phyloP scores from a whole-genome alignment of 2,329 filamentous ascomycete species.

The Fusarium praegraminearum region DNA sequence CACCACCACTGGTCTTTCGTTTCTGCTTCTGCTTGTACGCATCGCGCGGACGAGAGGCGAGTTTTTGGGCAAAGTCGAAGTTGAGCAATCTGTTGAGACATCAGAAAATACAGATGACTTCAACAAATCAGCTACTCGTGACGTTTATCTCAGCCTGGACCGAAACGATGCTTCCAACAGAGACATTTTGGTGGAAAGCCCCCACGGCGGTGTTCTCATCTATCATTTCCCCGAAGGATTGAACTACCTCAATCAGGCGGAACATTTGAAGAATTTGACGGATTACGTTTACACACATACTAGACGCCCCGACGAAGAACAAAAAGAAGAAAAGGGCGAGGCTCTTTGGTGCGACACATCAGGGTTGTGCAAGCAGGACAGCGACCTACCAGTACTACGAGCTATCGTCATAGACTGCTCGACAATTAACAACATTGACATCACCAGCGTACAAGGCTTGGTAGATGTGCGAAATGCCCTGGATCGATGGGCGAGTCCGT shows the following conservation, averaged over 20 bases:
- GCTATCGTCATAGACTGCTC: slow-evolving; percentile 70
- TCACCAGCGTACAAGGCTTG: slow-evolving; percentile 68
- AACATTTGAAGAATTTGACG: slow-evolving; percentile 58
- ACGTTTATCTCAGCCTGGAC: slow-evolving; percentile 58
- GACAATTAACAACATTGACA: slow-evolving; percentile 67
- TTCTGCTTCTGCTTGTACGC: slow-evolving; percentile 58
- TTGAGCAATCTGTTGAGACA: slow-evolving; percentile 14
- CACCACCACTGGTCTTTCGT: slow-evolving; percentile 58
- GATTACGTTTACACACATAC: slow-evolving; percentile 49
- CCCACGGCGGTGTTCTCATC: slow-evolving; percentile 63
- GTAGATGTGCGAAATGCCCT: slow-evolving; percentile 67
- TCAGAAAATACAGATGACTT: not conserved
- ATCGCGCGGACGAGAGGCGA: slow-evolving; percentile 60
- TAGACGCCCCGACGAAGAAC: slow-evolving; percentile 54
- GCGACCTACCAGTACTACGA: slow-evolving; percentile 59
- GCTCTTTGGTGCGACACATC: slow-evolving; percentile 67
- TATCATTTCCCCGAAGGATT: slow-evolving; percentile 65
- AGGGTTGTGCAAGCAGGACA: not conserved
- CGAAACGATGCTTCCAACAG: slow-evolving; percentile 61
- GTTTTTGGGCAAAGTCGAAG: slow-evolving; percentile 58
- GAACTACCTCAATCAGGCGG: slow-evolving; percentile 65
- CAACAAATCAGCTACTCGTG: slow-evolving; percentile 32
- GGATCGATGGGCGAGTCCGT: slow-evolving; percentile 63
- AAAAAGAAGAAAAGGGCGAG: slow-evolving; percentile 54
- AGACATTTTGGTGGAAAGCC: slow-evolving; percentile 55